A percentile compares a stretch with the other conserved stretches of the same genome.
phyloP scores from a whole-genome alignment of 768 basidiomycete genomes.

The Leccinum subtestaceum region DNA sequence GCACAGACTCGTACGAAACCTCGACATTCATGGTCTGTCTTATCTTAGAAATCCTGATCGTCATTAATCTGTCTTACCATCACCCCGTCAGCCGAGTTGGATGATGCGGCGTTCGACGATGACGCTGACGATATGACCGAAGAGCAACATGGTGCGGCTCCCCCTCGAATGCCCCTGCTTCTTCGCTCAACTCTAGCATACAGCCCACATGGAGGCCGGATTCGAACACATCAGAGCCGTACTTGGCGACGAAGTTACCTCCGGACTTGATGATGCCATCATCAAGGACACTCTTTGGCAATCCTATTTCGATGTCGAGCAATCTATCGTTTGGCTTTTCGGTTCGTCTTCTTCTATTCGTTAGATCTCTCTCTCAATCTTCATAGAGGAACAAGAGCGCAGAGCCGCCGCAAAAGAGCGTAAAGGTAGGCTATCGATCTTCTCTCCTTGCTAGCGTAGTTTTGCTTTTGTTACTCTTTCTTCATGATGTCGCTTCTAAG shows the following conservation, averaged over 20 bases:
- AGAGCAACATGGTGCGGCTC: conserved; percentile 69
- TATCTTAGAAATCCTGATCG: neutral
- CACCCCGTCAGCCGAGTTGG: conserved; percentile 67
- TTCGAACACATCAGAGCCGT: conserved; percentile 65
- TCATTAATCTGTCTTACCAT: neutral
- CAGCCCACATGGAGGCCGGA: conserved; percentile 68
- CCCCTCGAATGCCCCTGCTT: neutral
- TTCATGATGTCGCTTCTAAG: conserved; percentile 33
- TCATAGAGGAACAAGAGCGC: conserved; percentile 65
- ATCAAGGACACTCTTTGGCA: conserved; percentile 87
- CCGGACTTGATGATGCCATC: conserved; percentile 67
- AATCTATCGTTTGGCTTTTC: conserved; percentile 69
- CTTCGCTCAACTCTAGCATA: conserved; percentile 13
- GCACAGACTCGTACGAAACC: conserved; percentile 84
- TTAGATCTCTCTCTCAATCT: conserved; percentile 1
- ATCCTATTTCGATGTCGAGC: conserved; percentile 79
- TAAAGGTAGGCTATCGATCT: conserved; percentile 69
- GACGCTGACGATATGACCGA: conserved; percentile 79
- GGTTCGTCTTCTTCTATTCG: conserved; percentile 46
- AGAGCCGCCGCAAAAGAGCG: conserved; percentile 64
- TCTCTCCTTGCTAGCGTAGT: conserved; percentile 30
- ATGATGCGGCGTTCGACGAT: conserved; percentile 77
- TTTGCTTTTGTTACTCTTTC: conserved; percentile 33
- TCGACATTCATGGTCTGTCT: conserved; percentile 67
- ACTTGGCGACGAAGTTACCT: conserved; percentile 62